Conservation (phyloP, 2,329 filamentous ascomycete species). For the Dryadomyces quercus-mongolicae region DNA sequence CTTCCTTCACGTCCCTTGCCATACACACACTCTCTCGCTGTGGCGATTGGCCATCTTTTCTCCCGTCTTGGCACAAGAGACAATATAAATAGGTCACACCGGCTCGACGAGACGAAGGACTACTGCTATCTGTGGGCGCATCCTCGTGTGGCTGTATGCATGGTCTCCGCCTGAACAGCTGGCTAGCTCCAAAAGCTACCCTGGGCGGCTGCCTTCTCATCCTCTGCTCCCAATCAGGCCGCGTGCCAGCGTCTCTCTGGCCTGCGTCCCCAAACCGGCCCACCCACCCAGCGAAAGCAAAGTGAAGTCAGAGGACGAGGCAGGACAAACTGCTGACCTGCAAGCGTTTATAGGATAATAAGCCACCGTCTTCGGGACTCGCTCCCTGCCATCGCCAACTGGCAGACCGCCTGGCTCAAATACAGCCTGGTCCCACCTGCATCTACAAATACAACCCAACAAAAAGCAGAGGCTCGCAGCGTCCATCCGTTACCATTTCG, state of each 20-base stretch:
- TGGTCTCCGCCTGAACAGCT: constrained; percentile 6
- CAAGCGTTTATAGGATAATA: neutral
- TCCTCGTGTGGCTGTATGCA: neutral
- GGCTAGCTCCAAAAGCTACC: constrained; percentile 3
- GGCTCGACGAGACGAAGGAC: neutral
- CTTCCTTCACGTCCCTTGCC: neutral
- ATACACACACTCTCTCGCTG: neutral
- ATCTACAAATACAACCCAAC: neutral
- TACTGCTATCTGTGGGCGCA: neutral
- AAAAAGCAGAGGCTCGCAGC: neutral
- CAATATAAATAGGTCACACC: neutral
- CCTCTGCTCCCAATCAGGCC: neutral
- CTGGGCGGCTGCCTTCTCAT: neutral
- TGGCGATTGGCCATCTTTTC: neutral
- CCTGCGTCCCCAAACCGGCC: neutral
- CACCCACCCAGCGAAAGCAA: neutral
- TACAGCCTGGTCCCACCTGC: neutral
- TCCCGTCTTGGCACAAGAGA: neutral
- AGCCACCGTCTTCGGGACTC: neutral
- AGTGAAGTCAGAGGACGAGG: neutral
- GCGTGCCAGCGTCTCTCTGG: too few species aligned
- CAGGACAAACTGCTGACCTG: neutral
- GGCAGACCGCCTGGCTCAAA: neutral
- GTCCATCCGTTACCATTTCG: neutral
- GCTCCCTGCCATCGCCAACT: neutral